These are phyloP conservation scores for Hibiscus tridactylites DNA, from an alignment of 345 rosid species.

Conservation along the genomic window DNA sequence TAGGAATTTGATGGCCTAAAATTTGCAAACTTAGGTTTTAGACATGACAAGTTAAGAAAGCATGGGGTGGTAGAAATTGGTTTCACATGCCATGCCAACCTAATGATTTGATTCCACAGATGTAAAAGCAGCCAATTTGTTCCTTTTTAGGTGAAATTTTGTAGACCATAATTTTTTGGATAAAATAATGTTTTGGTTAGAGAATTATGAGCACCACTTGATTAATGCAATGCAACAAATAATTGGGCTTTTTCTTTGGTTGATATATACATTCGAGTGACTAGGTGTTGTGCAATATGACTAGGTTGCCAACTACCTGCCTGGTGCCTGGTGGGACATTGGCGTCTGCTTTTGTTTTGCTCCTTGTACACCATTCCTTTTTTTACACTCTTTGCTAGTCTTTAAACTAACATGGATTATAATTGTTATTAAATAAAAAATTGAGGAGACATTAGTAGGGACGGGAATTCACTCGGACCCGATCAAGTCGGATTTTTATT, in stretches of 20 bases:
- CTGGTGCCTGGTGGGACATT: background rate
- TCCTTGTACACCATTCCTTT: too few species aligned
- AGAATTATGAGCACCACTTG: background rate
- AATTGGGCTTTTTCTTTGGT: background rate
- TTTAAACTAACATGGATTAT: too few species aligned
- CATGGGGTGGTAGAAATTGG: background rate
- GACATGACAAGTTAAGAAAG: background rate
- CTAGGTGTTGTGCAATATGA: background rate
- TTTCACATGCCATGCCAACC: background rate
- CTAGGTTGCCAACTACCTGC: background rate
- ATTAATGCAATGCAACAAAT: background rate
- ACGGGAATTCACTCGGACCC: too few species aligned
- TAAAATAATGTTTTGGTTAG: background rate
- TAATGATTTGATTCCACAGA: background rate
- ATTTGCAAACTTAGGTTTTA: background rate
- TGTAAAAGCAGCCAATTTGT: background rate
- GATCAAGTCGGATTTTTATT: too few species aligned
- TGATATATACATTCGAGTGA: background rate
- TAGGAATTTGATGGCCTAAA: background rate
- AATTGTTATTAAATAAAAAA: too few species aligned
- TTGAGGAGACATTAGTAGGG: too few species aligned
- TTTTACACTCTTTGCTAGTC: too few species aligned
- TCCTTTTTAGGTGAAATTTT: background rate
- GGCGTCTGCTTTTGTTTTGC: too few species aligned
- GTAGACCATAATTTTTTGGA: background rate